phyloP scores from a whole-genome alignment of 2,329 filamentous ascomycete genomes.

The Xylariaceae sp. region DNA sequence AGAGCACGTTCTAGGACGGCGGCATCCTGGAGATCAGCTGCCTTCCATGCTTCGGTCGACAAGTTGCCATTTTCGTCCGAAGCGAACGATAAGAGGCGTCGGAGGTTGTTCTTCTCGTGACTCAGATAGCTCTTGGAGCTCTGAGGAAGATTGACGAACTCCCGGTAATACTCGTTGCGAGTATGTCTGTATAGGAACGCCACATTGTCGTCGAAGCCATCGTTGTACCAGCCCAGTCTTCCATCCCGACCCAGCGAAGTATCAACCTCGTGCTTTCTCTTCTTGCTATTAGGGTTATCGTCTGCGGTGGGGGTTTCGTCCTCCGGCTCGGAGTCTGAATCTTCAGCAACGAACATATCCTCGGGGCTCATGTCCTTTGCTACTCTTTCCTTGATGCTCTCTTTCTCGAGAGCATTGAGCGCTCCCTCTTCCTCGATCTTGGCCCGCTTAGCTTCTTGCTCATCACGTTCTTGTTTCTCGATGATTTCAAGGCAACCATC shows the following conservation, averaged over 20 bases:
- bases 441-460: not conserved
- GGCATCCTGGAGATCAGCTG: constrained; percentile 16
- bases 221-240: constrained; percentile 2
- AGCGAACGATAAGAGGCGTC: constrained; percentile 22
- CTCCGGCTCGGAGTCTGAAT: not conserved
- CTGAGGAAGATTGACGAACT: constrained; percentile 22
- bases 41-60: constrained; percentile 8
- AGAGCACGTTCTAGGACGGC: constrained; percentile 26
- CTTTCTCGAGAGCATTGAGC: not conserved
- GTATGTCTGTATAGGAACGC: constrained; percentile 16
- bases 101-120: constrained; percentile 24
- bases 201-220: not conserved
- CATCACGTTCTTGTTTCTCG: not conserved
- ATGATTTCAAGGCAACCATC: not conserved
- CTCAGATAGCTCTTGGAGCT: constrained; percentile 17
- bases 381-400: not conserved
- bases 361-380: not conserved
- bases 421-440: not conserved
- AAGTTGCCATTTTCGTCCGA: not conserved
- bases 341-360: not conserved
- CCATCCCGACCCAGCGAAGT: not conserved
- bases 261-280: not conserved
- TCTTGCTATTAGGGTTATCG: not conserved
- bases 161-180: constrained; percentile 20
- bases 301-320: not conserved